phyloP scores from a whole-genome alignment of 2,329 filamentous ascomycete species.

The Sporothrix globosa region DNA sequence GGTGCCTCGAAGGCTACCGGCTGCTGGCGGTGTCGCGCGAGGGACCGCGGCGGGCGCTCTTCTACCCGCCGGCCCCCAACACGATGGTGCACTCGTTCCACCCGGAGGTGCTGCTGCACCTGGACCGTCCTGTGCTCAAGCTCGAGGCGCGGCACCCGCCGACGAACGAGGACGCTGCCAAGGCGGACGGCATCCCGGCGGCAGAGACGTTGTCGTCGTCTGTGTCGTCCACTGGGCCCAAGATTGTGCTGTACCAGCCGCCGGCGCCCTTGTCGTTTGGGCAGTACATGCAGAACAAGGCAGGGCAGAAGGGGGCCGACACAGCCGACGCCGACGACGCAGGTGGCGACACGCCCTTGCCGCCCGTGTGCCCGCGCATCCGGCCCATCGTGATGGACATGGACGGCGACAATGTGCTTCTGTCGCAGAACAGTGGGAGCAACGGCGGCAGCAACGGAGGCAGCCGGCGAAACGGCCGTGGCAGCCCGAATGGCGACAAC shows the following conservation, averaged over 20 bases:
- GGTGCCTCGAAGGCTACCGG: constrained; percentile 79
- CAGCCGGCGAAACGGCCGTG: background rate
- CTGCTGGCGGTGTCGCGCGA: constrained; percentile 66
- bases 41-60: too few species aligned
- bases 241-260: constrained; percentile 7
- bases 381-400: constrained; percentile 19
- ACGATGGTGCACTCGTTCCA: constrained; percentile 74
- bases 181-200: background rate
- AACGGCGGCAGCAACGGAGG: background rate
- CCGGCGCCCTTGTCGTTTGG: background rate
- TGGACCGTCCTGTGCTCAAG: constrained; percentile 71
- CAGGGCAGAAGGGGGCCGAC: too few species aligned
- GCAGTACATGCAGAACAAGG: background rate
- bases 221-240: background rate
- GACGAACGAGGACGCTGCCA: background rate
- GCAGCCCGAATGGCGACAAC: background rate
- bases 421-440: background rate
- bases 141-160: constrained; percentile 46
- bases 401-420: background rate
- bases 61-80: constrained; percentile 51
- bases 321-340: background rate
- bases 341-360: background rate
- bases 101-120: constrained; percentile 70
- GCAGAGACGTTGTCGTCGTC: background rate
- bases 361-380: background rate